Percentiles rank a stretch among this genome's conserved stretches.
Evolutionary conservation across 2,329 filamentous ascomycete species (phyloP).

Genomic region (Venturia asperata): DNA sequence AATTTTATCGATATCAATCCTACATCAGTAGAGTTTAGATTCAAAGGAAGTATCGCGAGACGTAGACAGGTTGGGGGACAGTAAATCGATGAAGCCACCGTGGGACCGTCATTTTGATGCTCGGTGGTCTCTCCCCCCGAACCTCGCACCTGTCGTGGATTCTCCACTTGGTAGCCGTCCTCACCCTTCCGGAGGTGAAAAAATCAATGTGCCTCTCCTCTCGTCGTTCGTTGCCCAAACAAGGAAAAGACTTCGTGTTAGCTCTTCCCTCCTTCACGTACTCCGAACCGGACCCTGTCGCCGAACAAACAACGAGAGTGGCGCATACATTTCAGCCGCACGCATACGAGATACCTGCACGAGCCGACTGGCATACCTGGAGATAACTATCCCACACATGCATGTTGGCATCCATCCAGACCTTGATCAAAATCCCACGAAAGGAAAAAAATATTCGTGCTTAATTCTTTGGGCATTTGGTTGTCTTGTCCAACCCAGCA

Average conservation of each 20-base stretch:
- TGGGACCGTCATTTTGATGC: background rate
- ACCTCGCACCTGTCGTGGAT: background rate
- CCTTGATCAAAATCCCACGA: background rate
- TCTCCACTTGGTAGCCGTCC: background rate
- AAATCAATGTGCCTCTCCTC: background rate
- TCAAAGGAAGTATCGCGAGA: no score
- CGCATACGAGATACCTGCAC: background rate
- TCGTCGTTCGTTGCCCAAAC: background rate
- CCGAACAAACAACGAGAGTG: background rate
- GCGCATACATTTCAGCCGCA: background rate
- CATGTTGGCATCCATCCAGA: background rate
- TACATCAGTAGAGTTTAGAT: no score
- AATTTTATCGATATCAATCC: no score
- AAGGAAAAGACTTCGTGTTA: background rate
- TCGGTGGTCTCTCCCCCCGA: background rate
- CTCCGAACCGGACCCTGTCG: background rate
- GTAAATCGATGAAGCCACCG: no score
- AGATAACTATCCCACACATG: background rate
- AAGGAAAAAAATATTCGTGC: background rate
- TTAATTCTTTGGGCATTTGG: background rate
- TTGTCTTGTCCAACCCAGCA: background rate
- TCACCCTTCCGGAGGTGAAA: background rate
- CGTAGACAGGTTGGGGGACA: no score
- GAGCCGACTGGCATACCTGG: background rate
- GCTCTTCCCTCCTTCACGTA: background rate